Conservation (phyloP, 2,329 filamentous ascomycete genomes). For the Ceratocystis albifundus region DNA sequence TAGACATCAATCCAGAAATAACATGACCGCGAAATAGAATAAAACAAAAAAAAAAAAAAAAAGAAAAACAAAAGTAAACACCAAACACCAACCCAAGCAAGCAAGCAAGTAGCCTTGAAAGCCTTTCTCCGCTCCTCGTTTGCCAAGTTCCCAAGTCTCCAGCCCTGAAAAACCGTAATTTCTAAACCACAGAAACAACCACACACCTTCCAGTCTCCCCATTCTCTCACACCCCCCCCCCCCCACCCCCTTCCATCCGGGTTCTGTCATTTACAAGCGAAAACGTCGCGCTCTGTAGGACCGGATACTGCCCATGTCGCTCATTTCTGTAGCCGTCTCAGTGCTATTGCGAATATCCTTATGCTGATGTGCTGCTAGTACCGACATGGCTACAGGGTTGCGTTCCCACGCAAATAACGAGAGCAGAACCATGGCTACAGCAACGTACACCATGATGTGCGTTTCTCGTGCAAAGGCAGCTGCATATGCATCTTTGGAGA, state of each 20-base stretch:
- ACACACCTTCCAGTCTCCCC: too few relatives aligned
- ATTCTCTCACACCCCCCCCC: too few relatives aligned
- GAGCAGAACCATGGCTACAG: constrained; percentile 35
- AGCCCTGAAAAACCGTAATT: neutral
- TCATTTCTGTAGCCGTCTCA: constrained; percentile 33
- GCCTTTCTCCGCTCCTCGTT: neutral
- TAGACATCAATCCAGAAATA: neutral
- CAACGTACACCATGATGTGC: constrained; percentile 37
- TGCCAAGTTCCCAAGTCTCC: neutral
- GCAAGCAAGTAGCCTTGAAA: neutral
- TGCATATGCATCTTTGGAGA: constrained; percentile 36
- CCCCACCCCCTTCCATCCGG: too few relatives aligned
- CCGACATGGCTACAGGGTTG: constrained; percentile 32
- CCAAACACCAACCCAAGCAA: neutral
- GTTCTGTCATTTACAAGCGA: neutral
- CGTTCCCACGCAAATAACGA: constrained; percentile 38
- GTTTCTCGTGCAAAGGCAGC: constrained; percentile 38
- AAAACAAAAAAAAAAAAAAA: neutral
- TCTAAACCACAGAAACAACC: too few relatives aligned
- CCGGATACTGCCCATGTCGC: constrained; percentile 26
- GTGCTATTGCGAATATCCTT: constrained; percentile 30
- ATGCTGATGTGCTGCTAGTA: constrained; percentile 28
- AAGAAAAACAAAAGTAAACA: neutral
- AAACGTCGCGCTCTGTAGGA: constrained; percentile 21
- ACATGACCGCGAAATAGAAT: neutral